Evolutionary conservation across 169 alveolate genomes (phyloP).

Genomic region (Plasmodium sp.): DNA sequence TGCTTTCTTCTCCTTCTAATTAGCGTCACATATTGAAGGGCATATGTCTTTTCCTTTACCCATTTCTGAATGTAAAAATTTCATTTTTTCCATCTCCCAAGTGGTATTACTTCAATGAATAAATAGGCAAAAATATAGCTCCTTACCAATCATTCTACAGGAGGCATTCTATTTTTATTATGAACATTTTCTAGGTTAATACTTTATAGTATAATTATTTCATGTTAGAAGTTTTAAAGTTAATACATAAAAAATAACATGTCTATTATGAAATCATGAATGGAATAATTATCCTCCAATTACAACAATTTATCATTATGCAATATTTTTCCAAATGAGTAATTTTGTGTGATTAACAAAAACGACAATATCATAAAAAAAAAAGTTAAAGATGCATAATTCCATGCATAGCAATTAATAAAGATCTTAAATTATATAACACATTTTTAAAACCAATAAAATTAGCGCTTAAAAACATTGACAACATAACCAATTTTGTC

Average conservation of each 20-base stretch:
- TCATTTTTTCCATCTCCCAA: background rate
- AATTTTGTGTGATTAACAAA: background rate
- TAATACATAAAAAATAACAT: background rate
- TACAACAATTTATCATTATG: background rate
- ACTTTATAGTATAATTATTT: background rate
- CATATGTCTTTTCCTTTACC: background rate
- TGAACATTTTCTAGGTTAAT: background rate
- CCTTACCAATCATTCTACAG: background rate
- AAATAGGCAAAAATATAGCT: background rate
- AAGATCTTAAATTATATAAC: background rate
- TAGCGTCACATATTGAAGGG: background rate
- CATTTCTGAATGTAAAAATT: background rate
- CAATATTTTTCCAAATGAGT: background rate
- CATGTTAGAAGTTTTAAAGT: background rate
- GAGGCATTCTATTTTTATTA: background rate
- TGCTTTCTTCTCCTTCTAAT: background rate
- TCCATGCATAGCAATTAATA: background rate
- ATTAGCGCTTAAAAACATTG: background rate
- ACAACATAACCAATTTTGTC: background rate
- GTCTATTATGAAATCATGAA: background rate
- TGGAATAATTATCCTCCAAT: background rate
- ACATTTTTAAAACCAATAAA: background rate
- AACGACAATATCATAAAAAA: background rate
- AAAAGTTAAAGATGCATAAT: background rate
- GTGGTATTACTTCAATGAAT: background rate